phyloP scores from a whole-genome alignment of 805 yeast species.

The Myxozyma neglecta region DNA sequence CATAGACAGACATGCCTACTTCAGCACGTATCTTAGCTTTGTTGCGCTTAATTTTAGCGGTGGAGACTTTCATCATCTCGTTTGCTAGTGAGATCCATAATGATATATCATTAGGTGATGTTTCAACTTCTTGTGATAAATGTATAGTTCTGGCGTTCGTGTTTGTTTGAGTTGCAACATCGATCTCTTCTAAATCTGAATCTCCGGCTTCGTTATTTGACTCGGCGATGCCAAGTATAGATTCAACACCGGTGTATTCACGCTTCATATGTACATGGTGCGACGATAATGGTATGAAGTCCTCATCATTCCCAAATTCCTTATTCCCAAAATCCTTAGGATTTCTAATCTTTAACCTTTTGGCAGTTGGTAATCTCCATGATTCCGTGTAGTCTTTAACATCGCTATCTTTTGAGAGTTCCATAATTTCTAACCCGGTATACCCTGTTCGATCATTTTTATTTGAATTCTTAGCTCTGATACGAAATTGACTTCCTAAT shows the following conservation, averaged over 20 bases:
- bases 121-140: constrained; percentile 13
- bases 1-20: constrained; percentile 20
- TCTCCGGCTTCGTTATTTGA: background rate
- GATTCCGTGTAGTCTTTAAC: background rate
- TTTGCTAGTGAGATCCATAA: constrained; percentile 19
- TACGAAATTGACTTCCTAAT: constrained; percentile 4
- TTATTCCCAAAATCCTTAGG: background rate
- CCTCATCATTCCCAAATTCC: background rate
- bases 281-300: background rate
- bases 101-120: constrained; percentile 6
- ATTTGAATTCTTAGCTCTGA: background rate
- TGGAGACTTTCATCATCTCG: constrained; percentile 5
- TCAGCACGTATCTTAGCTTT: constrained; percentile 2
- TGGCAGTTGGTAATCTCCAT: background rate
- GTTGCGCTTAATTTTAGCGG: background rate
- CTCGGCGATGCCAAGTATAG: background rate
- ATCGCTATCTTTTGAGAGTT: background rate
- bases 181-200: constrained; percentile 2
- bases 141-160: background rate
- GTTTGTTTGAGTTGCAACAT: background rate
- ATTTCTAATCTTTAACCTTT: background rate
- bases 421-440: background rate
- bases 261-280: background rate
- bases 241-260: background rate
- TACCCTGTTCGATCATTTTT: background rate